Conservation (phyloP, 1,139 yeast species). For the Sugiyamaella grinbergsii region DNA sequence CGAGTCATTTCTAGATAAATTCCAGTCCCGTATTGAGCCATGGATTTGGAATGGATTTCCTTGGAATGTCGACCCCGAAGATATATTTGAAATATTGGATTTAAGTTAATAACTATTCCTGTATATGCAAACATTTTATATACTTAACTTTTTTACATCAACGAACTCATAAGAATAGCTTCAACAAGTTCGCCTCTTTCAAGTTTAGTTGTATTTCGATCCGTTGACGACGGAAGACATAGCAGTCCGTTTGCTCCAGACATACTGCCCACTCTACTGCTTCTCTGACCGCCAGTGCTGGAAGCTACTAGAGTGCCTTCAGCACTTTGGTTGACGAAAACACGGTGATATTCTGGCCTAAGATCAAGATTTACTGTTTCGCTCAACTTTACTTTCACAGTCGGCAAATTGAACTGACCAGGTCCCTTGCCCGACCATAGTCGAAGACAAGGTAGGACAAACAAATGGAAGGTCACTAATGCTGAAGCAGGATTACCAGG, state of each 20-base stretch:
- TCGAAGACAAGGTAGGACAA: constrained; percentile 50
- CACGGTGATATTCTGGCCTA: constrained; percentile 55
- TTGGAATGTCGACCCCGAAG: constrained; percentile 2
- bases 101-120: too few species aligned
- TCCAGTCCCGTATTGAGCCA: constrained; percentile 17
- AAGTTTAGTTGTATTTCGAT: background rate
- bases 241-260: constrained; percentile 50
- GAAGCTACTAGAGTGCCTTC: constrained; percentile 39
- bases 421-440: constrained; percentile 40
- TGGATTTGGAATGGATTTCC: constrained; percentile 18
- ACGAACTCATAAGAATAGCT: constrained; percentile 12
- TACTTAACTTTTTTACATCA: background rate
- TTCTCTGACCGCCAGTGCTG: constrained; percentile 53
- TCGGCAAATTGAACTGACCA: constrained; percentile 36
- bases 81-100: constrained; percentile 8
- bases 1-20: constrained; percentile 35
- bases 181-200: constrained; percentile 11
- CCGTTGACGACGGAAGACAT: constrained; percentile 42
- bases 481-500: constrained; percentile 61
- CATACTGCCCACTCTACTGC: constrained; percentile 52
- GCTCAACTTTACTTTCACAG: constrained; percentile 40
- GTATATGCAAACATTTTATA: background rate
- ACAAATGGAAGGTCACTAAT: constrained; percentile 49
- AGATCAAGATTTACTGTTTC: constrained; percentile 46
- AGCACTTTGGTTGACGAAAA: constrained; percentile 37